A percentile compares a stretch with the other conserved stretches of the same genome.
Conservation (phyloP, 495 filamentous ascomycete species). For the Daldinia vernicosa region DNA sequence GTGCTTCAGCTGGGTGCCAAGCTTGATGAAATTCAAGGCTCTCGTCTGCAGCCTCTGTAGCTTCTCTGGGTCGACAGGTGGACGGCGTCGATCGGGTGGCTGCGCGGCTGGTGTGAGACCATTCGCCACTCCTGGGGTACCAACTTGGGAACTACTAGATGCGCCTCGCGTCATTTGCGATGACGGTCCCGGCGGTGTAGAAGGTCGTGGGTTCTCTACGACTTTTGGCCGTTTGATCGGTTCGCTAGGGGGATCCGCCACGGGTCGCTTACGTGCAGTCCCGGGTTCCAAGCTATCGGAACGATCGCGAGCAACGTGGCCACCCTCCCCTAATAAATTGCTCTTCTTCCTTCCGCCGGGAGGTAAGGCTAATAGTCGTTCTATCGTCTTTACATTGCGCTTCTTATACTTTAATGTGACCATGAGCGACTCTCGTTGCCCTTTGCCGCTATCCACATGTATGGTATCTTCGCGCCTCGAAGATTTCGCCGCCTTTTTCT, state of each 20-base stretch:
- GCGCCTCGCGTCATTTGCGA: slow-evolving; percentile 58
- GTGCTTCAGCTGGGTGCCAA: slow-evolving; percentile 57
- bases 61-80: slow-evolving; percentile 38
- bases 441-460: slow-evolving; percentile 44
- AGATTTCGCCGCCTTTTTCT: slow-evolving; percentile 49
- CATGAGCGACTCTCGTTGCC: slow-evolving; percentile 35
- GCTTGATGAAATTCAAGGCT: slow-evolving; percentile 40
- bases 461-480: slow-evolving; percentile 44
- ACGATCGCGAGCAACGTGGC: slow-evolving; percentile 45
- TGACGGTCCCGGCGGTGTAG: slow-evolving; percentile 57
- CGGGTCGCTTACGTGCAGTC: slow-evolving; percentile 56
- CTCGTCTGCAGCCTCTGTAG: slow-evolving; percentile 38
- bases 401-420: slow-evolving; percentile 56
- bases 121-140: slow-evolving; percentile 52
- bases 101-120: slow-evolving; percentile 51
- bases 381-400: slow-evolving; percentile 50
- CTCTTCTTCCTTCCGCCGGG: slow-evolving; percentile 48
- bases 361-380: slow-evolving; percentile 55
- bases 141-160: slow-evolving; percentile 56
- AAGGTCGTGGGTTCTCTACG: slow-evolving; percentile 41
- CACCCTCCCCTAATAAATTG: slow-evolving; percentile 50
- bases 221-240: slow-evolving; percentile 48
- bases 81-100: slow-evolving; percentile 46
- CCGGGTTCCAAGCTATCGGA: slow-evolving; percentile 51
- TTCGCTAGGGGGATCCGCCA: slow-evolving; percentile 45